phyloP scores from a whole-genome alignment of 2,329 filamentous ascomycete species.

The Colletotrichum noveboracense region DNA sequence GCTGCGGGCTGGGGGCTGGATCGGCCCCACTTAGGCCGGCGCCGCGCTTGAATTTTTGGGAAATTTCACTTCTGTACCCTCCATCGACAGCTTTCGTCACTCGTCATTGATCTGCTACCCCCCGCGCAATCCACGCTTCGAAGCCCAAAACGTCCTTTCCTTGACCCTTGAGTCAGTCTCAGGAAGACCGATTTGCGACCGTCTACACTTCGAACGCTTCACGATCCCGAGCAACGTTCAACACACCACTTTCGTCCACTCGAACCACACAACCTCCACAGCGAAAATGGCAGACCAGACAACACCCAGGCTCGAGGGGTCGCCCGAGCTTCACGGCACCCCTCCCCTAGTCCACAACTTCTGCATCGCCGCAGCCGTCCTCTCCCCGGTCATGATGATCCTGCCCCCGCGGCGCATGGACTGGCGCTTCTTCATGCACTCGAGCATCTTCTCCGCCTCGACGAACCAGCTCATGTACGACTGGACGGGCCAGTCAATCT shows the following conservation, averaged over 20 bases:
- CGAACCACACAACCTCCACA: neutral
- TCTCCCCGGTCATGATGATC: constrained; percentile 52
- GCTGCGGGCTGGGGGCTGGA: neutral
- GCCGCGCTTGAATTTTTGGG: constrained; percentile 5
- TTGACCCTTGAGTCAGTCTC: neutral
- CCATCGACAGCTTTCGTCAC: neutral
- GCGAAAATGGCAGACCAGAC: constrained; percentile 11
- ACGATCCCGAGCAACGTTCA: neutral
- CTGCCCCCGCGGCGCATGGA: constrained; percentile 59
- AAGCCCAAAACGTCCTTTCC: neutral
- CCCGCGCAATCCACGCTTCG: neutral
- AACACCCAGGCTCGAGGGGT: constrained; percentile 4
- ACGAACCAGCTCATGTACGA: constrained; percentile 62
- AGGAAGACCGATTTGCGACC: neutral
- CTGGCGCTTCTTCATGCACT: constrained; percentile 55
- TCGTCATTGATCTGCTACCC: neutral
- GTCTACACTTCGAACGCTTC: too few species aligned
- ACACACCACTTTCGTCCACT: neutral
- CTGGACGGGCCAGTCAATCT: constrained; percentile 60
- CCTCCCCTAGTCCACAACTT: constrained; percentile 49
- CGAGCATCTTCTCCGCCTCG: constrained; percentile 54
- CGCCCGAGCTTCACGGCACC: constrained; percentile 14
- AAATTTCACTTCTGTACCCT: neutral
- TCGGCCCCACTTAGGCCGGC: constrained; percentile 1
- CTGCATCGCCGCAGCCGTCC: constrained; percentile 51